A percentile compares a stretch with the other conserved stretches of the same genome.
phyloP scores from a whole-genome alignment of 345 rosid genomes.

The Salix purpurea region DNA sequence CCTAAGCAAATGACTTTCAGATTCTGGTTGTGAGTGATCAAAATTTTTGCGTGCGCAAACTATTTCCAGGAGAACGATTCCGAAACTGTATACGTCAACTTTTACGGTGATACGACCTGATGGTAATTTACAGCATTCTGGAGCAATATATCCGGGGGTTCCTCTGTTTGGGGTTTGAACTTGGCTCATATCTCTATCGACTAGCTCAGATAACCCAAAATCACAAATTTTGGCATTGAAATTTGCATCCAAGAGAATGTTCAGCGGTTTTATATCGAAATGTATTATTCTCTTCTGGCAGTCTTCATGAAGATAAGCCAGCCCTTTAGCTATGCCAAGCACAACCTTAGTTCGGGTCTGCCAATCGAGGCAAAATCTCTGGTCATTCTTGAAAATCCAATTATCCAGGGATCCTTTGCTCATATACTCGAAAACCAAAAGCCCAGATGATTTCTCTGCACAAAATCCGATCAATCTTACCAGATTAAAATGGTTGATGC shows the following conservation, averaged over 20 bases:
- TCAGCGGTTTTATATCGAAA: conserved; percentile 13
- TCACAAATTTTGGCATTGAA: conserved; percentile 16
- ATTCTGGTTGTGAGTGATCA: neutral
- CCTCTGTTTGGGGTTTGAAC: conserved; percentile 6
- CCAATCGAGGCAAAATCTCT: neutral
- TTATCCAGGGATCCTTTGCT: conserved; percentile 14
- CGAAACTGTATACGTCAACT: conserved; percentile 14
- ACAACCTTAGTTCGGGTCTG: conserved; percentile 1
- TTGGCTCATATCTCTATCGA: neutral
- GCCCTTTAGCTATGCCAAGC: neutral
- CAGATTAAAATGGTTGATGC: conserved; percentile 59
- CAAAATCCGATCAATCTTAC: conserved; percentile 9
- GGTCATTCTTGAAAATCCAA: conserved; percentile 5
- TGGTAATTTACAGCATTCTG: neutral
- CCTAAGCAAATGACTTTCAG: neutral
- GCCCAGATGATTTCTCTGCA: conserved; percentile 3
- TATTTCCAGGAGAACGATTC: conserved; percentile 10
- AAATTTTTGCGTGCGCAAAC: neutral
- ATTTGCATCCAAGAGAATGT: neutral
- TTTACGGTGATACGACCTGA: neutral
- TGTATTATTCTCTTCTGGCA: conserved; percentile 5
- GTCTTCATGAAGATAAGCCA: conserved; percentile 14
- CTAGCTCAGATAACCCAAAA: conserved; percentile 9
- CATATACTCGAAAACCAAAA: conserved; percentile 16
- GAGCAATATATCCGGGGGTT: conserved; percentile 19